Base-by-base conservation (phyloP, 176 grass and related monocot genomes). In the Themeda triandra region DNA sequence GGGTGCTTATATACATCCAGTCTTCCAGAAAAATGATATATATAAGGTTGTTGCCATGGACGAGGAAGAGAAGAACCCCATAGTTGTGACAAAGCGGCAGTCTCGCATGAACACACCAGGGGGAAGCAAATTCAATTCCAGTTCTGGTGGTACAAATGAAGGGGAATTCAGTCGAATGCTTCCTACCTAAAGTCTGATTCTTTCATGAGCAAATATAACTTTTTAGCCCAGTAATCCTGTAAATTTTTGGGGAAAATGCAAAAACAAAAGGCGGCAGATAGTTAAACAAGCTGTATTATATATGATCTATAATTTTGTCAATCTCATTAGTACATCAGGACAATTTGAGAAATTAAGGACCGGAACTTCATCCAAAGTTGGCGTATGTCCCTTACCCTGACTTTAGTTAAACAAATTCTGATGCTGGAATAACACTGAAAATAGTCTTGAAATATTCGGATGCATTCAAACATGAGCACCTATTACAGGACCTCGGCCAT, bases 1-100 rank as follows among this genome's bases (percentile, higher is more conserved):
- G 77, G 86, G 90, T 86, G 96, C 93, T 46, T 99, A 99, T 73
- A 59, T 92, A 33, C 96, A 99, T 82, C 96, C 93, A 10, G 96
- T 94, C 4, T 99, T 96, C 91, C 69, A 78, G 10, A 86, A 76
- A 35, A 80, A 85, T 80, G 89, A 90, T 42, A 76, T 87, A 18
- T 85, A 83, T 8, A 66, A 74, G 19, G 60, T 75, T 71, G 39
- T 88, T 33, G 54, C 85, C 33, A 77, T 90, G 1, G 78, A 91
- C n/a, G 85, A 88, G 54, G 91, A 94, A 89, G 96, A 99, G 66
- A 93, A 92, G 56, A 92, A 84, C 76, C 69, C 88, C 7, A 30
- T 90, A 3, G 58, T 60, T 60, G 58, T 60, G 58, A 60, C 58
- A 60, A 60, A 60, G 58, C n/a, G 58, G 10, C 58, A 60, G 10